Percentiles rank a stretch among this genome's conserved stretches.
phyloP scores from a whole-genome alignment of 2,329 filamentous ascomycete genomes.

The Fusarium stilboides region DNA sequence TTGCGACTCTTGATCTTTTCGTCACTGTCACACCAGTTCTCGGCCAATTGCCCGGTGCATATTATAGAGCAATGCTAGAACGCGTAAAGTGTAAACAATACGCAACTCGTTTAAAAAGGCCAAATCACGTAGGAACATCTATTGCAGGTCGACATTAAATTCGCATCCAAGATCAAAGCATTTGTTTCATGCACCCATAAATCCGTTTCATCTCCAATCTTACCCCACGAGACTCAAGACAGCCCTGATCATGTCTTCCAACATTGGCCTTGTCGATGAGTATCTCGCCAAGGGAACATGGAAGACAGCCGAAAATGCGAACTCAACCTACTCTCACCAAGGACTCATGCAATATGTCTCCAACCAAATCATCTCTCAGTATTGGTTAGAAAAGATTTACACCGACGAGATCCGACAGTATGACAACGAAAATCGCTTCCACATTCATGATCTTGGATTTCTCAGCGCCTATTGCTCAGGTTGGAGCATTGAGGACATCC shows the following conservation, averaged over 20 bases:
- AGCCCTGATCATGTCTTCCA: slow-evolving; percentile 20
- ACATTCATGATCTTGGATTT: slow-evolving; percentile 47
- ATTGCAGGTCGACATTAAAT: neutral
- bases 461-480: slow-evolving; percentile 47
- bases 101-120: neutral
- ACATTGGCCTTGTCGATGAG: slow-evolving; percentile 39
- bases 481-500: slow-evolving; percentile 46
- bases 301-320: slow-evolving; percentile 46
- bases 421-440: slow-evolving; percentile 42
- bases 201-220: too few species aligned
- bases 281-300: slow-evolving; percentile 45
- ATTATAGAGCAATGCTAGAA: neutral
- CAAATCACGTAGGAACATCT: fast-evolving
- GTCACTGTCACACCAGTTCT: slow-evolving; percentile 26
- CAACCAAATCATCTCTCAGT: slow-evolving; percentile 45
- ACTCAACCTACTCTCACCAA: slow-evolving; percentile 48
- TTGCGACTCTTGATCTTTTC: neutral
- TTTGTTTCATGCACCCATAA: neutral
- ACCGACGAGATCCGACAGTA: slow-evolving; percentile 39
- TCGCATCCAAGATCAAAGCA: neutral
- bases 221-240: neutral
- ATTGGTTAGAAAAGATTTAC: slow-evolving; percentile 47
- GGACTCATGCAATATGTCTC: slow-evolving; percentile 48
- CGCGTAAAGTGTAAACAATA: slow-evolving; percentile 12
- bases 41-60: neutral